Conservation (phyloP, 106 monocot genomes). For the Amphibolis antarctica region DNA sequence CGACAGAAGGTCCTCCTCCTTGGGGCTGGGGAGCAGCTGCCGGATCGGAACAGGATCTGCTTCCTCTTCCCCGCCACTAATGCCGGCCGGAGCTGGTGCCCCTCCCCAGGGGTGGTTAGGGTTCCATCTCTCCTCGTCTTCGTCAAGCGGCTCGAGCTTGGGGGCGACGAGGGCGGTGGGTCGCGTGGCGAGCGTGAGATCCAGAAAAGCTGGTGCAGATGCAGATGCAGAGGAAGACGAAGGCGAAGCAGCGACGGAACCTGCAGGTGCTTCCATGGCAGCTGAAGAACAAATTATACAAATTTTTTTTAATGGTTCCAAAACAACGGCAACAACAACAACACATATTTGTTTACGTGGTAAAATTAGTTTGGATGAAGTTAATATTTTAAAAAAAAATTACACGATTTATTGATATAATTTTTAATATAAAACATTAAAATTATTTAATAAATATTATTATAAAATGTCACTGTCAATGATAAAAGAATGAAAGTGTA, state of each 20-base stretch:
- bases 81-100: neutral
- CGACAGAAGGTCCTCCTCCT: neutral
- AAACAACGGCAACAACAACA: too few relatives aligned
- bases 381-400: too few relatives aligned
- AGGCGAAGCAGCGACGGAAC: neutral
- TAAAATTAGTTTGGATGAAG: too few relatives aligned
- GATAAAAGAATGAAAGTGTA: too few relatives aligned
- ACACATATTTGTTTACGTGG: too few relatives aligned
- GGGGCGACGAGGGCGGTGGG: conserved; percentile 1
- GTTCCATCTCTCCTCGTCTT: neutral
- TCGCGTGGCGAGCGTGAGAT: conserved; percentile 2
- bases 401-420: too few relatives aligned
- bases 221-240: neutral
- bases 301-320: too few relatives aligned
- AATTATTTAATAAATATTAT: too few relatives aligned
- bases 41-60: neutral
- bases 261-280: conserved; percentile 5
- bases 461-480: too few relatives aligned
- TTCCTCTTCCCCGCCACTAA: neutral
- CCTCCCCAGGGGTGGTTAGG: neutral
- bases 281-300: neutral
- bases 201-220: neutral
- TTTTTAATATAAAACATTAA: too few relatives aligned
- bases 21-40: neutral
- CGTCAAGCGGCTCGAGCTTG: conserved; percentile 1